A percentile compares a stretch with the other conserved stretches of the same genome.
phyloP scores from a whole-genome alignment of 176 grass and related monocot genomes.

The Paspalum notatum region DNA sequence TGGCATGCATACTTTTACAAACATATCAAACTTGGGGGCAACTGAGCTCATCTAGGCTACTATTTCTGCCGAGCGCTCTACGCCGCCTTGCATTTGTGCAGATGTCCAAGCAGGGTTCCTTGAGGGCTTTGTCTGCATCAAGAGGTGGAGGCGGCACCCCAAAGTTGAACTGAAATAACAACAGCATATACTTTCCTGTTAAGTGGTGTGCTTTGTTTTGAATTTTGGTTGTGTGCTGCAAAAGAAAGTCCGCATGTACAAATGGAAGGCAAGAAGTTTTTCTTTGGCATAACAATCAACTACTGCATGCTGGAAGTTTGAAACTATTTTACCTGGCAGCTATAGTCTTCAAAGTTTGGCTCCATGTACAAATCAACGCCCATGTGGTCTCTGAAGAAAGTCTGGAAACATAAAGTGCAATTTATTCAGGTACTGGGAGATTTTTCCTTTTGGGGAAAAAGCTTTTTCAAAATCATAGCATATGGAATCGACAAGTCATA shows the following conservation, averaged over 20 bases:
- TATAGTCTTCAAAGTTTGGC: conserved; percentile 81
- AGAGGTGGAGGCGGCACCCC: conserved; percentile 53
- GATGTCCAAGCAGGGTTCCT: conserved; percentile 73
- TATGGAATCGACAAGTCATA: background rate
- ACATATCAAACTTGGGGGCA: conserved; percentile 44
- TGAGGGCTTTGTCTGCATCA: conserved; percentile 58
- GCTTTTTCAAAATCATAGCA: background rate
- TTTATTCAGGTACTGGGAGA: background rate
- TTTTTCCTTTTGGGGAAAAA: background rate
- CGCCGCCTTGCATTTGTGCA: conserved; percentile 60
- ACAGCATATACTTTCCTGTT: background rate
- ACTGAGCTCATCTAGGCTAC: conserved; percentile 13
- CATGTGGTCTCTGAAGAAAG: conserved; percentile 92
- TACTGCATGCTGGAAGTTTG: background rate
- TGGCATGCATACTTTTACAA: background rate
- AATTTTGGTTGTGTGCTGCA: background rate
- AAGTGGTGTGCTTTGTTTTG: background rate
- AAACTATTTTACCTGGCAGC: conserved; percentile 69
- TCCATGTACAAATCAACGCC: conserved; percentile 90
- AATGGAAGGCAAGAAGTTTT: background rate
- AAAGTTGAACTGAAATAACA: conserved; percentile 72
- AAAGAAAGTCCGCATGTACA: background rate
- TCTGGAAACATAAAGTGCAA: conserved; percentile 43
- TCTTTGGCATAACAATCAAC: background rate
- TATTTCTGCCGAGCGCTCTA: conserved; percentile 34